A percentile compares a stretch with the other conserved stretches of the same genome.
phyloP scores from a whole-genome alignment of 495 filamentous ascomycete genomes.

The Penicillium lividum region DNA sequence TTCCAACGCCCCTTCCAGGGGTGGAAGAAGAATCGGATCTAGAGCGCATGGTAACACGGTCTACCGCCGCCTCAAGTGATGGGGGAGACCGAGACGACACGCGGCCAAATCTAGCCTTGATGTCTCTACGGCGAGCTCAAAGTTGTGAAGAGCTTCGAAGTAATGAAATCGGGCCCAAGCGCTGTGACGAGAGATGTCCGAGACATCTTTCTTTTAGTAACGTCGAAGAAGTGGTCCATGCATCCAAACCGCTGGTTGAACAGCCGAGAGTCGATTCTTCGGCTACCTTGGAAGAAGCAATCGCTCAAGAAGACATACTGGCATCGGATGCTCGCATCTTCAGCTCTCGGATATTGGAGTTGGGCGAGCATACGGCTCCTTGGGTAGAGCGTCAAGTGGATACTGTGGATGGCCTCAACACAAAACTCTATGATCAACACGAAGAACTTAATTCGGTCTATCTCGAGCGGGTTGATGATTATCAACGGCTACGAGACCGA shows the following conservation, averaged over 20 bases:
- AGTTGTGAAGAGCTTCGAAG: conserved; percentile 41
- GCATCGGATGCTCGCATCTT: conserved; percentile 64
- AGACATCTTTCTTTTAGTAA: conserved; percentile 84
- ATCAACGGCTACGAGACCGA: conserved; percentile 61
- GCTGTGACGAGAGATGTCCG: conserved; percentile 55
- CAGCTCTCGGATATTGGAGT: conserved; percentile 51
- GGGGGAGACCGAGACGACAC: conserved; percentile 23
- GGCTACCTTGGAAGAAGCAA: conserved; percentile 40
- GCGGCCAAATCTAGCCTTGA: conserved; percentile 27
- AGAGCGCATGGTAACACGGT: conserved; percentile 34
- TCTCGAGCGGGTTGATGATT: conserved; percentile 64
- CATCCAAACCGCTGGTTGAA: conserved; percentile 57
- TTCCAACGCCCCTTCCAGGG: conserved; percentile 15
- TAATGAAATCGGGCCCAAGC: conserved; percentile 22
- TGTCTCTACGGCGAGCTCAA: conserved; percentile 46
- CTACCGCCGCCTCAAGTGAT: conserved; percentile 39
- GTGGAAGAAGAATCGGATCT: conserved; percentile 36
- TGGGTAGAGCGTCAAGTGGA: conserved; percentile 70
- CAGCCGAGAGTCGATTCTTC: conserved; percentile 33
- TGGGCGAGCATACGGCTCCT: conserved; percentile 48
- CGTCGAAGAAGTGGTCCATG: conserved; percentile 84
- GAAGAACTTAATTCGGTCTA: conserved; percentile 68
- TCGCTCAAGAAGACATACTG: conserved; percentile 49
- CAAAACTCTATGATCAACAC: conserved; percentile 58
- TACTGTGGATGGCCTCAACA: conserved; percentile 63